Evolutionary conservation across 768 basidiomycete species (phyloP).

Genomic region (Boletus edulis): DNA sequence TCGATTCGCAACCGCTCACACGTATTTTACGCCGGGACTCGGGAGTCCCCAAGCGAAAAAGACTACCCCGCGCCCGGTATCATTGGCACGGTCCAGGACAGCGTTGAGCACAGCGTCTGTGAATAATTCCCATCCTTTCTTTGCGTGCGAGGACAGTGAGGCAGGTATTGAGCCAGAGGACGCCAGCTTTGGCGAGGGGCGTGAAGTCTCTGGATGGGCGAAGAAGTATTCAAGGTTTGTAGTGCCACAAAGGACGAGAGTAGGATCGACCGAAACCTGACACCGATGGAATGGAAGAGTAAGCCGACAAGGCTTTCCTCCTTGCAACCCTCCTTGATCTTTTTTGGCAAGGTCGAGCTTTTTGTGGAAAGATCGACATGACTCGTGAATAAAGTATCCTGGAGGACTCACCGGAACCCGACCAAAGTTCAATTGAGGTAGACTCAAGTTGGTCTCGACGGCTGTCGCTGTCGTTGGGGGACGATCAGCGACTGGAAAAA

Average conservation of each 20-base stretch:
- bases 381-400: neutral
- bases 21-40: constrained; percentile 75
- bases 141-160: constrained; percentile 79
- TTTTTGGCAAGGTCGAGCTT: constrained; percentile 78
- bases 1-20: constrained; percentile 52
- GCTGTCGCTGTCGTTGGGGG: no score
- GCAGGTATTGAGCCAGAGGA: constrained; percentile 75
- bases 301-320: constrained; percentile 79
- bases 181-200: constrained; percentile 66
- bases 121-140: constrained; percentile 79
- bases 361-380: constrained; percentile 1
- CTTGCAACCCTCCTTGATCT: constrained; percentile 79
- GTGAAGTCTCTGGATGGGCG: constrained; percentile 55
- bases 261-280: constrained; percentile 47
- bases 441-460: no score
- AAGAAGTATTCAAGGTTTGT: neutral
- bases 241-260: neutral
- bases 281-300: constrained; percentile 82
- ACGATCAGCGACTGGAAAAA: no score
- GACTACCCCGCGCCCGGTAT: constrained; percentile 51
- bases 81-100: constrained; percentile 38
- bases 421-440: no score
- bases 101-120: constrained; percentile 65
- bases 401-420: no score
- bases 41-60: constrained; percentile 83